Evolutionary conservation across 768 basidiomycete species (phyloP).

Genomic region (Lactarius trivialis): DNA sequence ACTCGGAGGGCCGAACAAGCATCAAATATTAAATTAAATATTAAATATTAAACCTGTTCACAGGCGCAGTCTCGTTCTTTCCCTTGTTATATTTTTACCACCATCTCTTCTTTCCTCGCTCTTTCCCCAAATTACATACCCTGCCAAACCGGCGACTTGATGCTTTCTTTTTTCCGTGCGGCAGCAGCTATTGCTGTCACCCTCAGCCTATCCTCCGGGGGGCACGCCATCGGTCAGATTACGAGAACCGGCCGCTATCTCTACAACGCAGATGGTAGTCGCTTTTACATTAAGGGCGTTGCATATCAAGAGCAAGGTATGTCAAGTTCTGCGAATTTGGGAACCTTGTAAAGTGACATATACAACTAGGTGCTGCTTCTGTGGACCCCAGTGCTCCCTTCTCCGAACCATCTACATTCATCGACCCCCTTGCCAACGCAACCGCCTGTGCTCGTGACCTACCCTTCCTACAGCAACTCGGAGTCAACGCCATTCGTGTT

Average conservation of each 20-base stretch:
- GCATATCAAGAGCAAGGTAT: constrained; percentile 81
- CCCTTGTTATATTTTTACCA: not conserved
- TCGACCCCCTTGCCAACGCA: constrained; percentile 69
- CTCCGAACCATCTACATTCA: constrained; percentile 64
- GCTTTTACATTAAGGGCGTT: constrained; percentile 87
- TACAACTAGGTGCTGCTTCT: not conserved
- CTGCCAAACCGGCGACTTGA: constrained; percentile 17
- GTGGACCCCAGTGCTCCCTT: constrained; percentile 34
- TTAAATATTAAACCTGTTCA: not conserved
- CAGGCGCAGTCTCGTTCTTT: not conserved
- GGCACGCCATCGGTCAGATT: constrained; percentile 63
- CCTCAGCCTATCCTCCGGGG: constrained; percentile 40
- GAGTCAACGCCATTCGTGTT: constrained; percentile 75
- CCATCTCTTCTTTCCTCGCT: not conserved
- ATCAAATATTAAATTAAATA: not conserved
- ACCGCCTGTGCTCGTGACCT: constrained; percentile 72
- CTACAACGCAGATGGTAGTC: constrained; percentile 62
- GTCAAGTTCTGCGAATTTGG: constrained; percentile 25
- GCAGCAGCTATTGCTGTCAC: constrained; percentile 33
- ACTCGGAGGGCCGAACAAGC: not conserved
- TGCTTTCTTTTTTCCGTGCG: constrained; percentile 27
- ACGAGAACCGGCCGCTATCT: constrained; percentile 73
- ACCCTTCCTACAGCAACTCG: constrained; percentile 66
- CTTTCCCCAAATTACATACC: constrained; percentile 1
- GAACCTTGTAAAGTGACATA: not conserved